phyloP scores from a whole-genome alignment of 352 stramenopile species.

The Albugo candida region DNA sequence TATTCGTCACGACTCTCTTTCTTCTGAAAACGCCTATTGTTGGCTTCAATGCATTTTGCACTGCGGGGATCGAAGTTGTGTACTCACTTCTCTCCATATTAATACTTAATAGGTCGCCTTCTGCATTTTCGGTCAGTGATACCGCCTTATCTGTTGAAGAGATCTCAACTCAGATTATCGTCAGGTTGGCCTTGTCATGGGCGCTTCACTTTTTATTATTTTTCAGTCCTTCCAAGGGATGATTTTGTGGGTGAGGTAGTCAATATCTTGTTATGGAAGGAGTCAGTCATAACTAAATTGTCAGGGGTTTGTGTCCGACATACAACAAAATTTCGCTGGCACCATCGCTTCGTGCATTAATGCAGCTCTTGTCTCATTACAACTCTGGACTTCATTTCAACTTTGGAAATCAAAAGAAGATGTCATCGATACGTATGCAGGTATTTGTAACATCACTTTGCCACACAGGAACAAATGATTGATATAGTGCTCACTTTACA shows the following conservation, averaged over 20 bases:
- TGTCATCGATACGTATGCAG: conserved; percentile 69
- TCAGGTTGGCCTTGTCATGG: conserved; percentile 57
- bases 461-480: not conserved
- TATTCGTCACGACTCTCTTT: conserved; percentile 52
- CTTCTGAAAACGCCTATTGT: conserved; percentile 45
- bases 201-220: conserved; percentile 39
- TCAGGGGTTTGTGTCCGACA: conserved; percentile 7
- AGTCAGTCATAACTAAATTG: not conserved
- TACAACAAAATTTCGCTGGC: conserved; percentile 14
- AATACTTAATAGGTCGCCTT: conserved; percentile 63
- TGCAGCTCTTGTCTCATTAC: conserved; percentile 31
- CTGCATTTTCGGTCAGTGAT: conserved; percentile 41
- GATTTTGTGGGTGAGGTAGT: conserved; percentile 34
- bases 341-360: conserved; percentile 30
- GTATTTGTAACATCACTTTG: conserved; percentile 11
- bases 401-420: conserved; percentile 63
- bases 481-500: conserved; percentile 3
- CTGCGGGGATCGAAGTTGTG: conserved; percentile 28
- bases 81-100: conserved; percentile 62
- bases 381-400: conserved; percentile 32
- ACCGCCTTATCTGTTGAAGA: not conserved
- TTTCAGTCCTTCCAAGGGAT: conserved; percentile 44
- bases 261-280: not conserved
- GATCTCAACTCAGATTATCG: not conserved
- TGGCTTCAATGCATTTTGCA: conserved; percentile 45